These are phyloP conservation scores for Aspergillus arachidicola DNA, from an alignment of 2,329 filamentous ascomycete genomes.

Conservation along the genomic window DNA sequence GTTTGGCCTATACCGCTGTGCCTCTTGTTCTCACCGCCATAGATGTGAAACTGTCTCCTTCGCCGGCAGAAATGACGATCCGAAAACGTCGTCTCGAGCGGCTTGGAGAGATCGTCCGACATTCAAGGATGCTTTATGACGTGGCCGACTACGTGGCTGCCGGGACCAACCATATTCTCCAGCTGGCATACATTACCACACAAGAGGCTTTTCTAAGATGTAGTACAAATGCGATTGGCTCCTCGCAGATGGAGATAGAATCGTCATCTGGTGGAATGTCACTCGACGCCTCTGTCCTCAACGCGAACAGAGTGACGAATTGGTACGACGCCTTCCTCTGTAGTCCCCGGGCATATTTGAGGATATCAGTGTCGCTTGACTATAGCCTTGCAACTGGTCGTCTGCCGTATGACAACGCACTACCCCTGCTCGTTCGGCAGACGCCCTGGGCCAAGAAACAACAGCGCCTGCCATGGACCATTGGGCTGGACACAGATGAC, in stretches of 20 bases:
- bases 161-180: not conserved
- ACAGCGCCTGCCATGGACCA: not conserved
- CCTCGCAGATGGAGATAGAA: not conserved
- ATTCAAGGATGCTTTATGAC: not conserved
- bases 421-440: not conserved
- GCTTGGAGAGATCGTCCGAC: not conserved
- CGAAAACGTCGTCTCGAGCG: not conserved
- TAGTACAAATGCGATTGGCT: not conserved
- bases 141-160: not conserved
- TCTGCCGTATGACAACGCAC: not conserved
- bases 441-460: not conserved
- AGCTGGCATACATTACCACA: not conserved
- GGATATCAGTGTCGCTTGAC: not conserved
- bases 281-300: not conserved
- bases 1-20: not conserved
- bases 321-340: not conserved
- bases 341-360: not conserved
- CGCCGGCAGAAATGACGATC: not conserved
- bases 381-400: not conserved
- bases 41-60: not conserved
- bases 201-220: not conserved
- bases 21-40: not conserved
- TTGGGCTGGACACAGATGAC: not conserved
- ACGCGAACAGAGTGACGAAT: not conserved
- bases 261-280: not conserved